Percentiles rank a stretch among this genome's conserved stretches.
These are phyloP conservation scores for Aspergillus caelatus DNA, from an alignment of 2,329 filamentous ascomycete genomes.

Conservation along the genomic window DNA sequence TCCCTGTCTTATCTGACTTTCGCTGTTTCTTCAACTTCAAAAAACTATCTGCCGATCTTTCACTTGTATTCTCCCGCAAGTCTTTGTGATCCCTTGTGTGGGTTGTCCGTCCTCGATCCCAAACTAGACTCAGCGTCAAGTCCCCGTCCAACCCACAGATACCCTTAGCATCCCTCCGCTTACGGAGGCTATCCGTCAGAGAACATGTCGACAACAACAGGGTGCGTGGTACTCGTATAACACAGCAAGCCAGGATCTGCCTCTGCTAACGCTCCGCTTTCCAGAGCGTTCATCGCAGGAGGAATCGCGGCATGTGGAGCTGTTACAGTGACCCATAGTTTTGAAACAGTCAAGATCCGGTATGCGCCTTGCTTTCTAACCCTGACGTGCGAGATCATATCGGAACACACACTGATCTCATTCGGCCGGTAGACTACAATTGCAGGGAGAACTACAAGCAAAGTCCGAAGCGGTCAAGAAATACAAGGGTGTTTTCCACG, in stretches of 20 bases:
- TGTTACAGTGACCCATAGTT: constrained; percentile 95
- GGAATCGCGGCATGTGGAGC: constrained; percentile 96
- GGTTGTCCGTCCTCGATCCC: neutral
- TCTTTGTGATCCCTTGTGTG: neutral
- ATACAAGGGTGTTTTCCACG: constrained; percentile 90
- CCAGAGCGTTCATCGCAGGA: constrained; percentile 86
- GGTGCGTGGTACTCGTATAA: constrained; percentile 36
- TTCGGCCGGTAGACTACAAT: constrained; percentile 70
- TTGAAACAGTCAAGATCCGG: constrained; percentile 99
- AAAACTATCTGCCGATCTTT: neutral
- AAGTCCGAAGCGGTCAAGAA: constrained; percentile 83
- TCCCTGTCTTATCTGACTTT: constrained; percentile 1
- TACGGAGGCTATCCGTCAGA: constrained; percentile 16
- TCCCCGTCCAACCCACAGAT: neutral
- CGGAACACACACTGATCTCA: constrained; percentile 1
- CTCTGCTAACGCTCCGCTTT: constrained; percentile 17
- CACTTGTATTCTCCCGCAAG: neutral
- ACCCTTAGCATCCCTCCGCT: constrained; percentile 16
- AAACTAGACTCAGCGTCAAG: neutral
- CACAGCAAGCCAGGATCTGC: neutral
- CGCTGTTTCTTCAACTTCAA: neutral
- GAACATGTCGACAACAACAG: constrained; percentile 58
- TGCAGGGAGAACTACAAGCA: constrained; percentile 91
- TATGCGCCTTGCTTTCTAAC: constrained; percentile 44
- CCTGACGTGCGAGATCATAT: neutral